Conservation (phyloP, 257 asterid species). For the Penstemon eatonii region DNA sequence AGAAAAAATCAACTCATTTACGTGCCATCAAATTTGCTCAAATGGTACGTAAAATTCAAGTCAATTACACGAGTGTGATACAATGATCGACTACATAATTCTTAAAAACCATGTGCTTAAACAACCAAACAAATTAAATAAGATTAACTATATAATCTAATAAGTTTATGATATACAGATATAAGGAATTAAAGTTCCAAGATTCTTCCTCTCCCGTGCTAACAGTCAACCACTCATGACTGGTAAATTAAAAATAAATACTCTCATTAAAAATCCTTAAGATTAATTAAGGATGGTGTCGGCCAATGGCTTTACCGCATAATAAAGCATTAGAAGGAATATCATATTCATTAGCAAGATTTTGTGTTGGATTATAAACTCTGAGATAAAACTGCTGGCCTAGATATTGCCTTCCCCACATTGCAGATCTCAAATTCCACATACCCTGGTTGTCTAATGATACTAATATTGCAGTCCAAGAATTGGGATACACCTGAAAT, state of each 20-base stretch:
- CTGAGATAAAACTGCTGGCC: slow-evolving; percentile 88
- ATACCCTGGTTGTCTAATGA: slow-evolving; percentile 97
- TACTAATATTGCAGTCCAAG: slow-evolving; percentile 83
- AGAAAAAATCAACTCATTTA: no score
- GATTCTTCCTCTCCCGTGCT: slow-evolving; percentile 19
- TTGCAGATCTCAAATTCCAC: slow-evolving; percentile 96
- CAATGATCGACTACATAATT: no score
- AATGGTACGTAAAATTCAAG: no score
- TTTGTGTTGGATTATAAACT: slow-evolving; percentile 60
- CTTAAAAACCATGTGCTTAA: not conserved
- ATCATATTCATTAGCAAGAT: slow-evolving; percentile 64
- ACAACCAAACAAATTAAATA: not conserved
- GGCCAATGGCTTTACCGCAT: slow-evolving; percentile 82
- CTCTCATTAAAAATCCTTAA: slow-evolving; percentile 1
- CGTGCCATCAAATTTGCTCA: no score
- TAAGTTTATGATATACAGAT: slow-evolving; percentile 32
- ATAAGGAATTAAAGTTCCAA: slow-evolving; percentile 13
- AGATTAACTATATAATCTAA: not conserved
- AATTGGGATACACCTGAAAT: slow-evolving; percentile 77
- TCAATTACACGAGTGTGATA: no score
- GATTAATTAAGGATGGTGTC: slow-evolving; percentile 35
- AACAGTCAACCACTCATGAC: slow-evolving; percentile 76
- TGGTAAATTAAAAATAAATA: slow-evolving; percentile 22
- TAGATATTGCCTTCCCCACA: slow-evolving; percentile 87
- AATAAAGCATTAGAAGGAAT: slow-evolving; percentile 74